Conservation (phyloP, 345 rosid genomes). For the Laguncularia racemosa region DNA sequence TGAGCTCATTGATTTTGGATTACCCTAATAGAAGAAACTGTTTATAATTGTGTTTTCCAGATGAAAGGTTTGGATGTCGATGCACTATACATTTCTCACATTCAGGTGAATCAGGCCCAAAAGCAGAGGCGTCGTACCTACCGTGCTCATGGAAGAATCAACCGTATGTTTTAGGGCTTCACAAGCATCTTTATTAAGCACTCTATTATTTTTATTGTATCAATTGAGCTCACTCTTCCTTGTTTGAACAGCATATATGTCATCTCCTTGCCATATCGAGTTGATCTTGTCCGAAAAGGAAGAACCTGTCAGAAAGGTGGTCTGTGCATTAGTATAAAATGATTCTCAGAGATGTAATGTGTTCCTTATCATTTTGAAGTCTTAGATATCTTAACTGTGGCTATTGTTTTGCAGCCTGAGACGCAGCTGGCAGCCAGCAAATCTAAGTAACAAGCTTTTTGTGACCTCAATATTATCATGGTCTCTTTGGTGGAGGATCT, state of each 20-base stretch:
- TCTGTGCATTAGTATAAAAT: neutral
- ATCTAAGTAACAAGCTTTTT: slow-evolving; percentile 18
- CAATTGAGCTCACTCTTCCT: neutral
- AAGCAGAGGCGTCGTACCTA: slow-evolving; percentile 44
- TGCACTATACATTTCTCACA: slow-evolving; percentile 21
- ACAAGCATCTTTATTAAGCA: neutral
- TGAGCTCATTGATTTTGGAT: neutral
- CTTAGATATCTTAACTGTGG: neutral
- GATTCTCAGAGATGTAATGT: too few species aligned
- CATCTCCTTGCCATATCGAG: slow-evolving; percentile 44
- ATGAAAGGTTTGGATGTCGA: slow-evolving; percentile 41
- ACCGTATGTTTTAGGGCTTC: slow-evolving; percentile 14
- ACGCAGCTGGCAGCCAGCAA: slow-evolving; percentile 25
- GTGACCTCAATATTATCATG: slow-evolving; percentile 10
- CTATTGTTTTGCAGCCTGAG: slow-evolving; percentile 23
- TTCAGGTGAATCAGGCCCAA: slow-evolving; percentile 37
- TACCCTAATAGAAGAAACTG: neutral
- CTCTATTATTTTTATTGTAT: neutral
- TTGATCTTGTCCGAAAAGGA: slow-evolving; percentile 34
- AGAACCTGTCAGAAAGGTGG: slow-evolving; percentile 35
- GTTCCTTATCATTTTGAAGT: neutral
- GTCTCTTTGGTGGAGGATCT: neutral
- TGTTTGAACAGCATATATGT: slow-evolving; percentile 25
- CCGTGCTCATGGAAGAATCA: slow-evolving; percentile 44
- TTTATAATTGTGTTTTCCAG: slow-evolving; percentile 4